Conservation (phyloP, 83 land plant genomes). For the Isoetes engelmannii region DNA sequence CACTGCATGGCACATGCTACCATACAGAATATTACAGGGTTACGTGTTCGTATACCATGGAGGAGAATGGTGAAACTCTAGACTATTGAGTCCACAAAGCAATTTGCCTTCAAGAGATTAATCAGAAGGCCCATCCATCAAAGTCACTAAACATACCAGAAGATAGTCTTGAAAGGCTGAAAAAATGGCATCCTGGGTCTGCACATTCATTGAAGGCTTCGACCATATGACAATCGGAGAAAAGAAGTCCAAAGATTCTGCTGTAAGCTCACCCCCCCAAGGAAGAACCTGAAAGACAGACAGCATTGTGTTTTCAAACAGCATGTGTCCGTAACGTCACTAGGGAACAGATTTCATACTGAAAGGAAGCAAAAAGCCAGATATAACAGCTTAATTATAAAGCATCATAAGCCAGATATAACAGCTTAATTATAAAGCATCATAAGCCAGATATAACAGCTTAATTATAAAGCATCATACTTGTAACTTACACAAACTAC, state of each 20-base stretch:
- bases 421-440: background rate
- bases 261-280: conserved; percentile 92
- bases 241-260: conserved; percentile 84
- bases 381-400: background rate
- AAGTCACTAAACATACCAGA: conserved; percentile 37
- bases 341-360: background rate
- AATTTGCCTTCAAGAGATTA: background rate
- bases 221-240: conserved; percentile 97
- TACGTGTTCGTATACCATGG: too few species aligned
- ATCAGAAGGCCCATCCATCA: background rate
- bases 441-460: background rate
- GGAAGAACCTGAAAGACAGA: conserved; percentile 71
- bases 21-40: background rate
- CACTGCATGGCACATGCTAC: background rate
- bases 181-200: conserved; percentile 48
- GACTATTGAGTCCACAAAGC: background rate
- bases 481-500: too few species aligned
- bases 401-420: background rate
- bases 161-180: conserved; percentile 83
- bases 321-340: background rate
- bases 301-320: background rate
- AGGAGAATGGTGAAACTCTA: too few species aligned
- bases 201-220: conserved; percentile 47
- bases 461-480: background rate
- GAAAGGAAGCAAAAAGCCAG: background rate